Evolutionary conservation across 2,329 filamentous ascomycete genomes (phyloP).

Genomic region (Colletotrichum sp.): DNA sequence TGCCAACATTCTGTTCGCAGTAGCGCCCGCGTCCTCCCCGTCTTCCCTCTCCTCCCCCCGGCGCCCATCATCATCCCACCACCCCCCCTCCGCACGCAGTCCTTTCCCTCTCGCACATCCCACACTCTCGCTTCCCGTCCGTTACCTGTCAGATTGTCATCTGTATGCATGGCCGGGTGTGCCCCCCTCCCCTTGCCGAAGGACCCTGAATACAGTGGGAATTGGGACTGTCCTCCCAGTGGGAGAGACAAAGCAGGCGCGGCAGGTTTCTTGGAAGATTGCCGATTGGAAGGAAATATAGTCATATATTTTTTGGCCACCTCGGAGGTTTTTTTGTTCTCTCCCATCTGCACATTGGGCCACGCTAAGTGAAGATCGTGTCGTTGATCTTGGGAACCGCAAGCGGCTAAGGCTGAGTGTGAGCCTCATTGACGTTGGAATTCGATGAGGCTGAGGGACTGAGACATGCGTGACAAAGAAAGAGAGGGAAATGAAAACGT

Average conservation of each 20-base stretch:
- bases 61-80: not conserved
- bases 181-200: not conserved
- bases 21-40: not conserved
- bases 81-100: not conserved
- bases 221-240: not conserved
- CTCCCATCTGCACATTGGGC: not conserved
- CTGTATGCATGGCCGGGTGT: not conserved
- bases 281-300: conserved; percentile 10
- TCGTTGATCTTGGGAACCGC: not conserved
- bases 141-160: conserved; percentile 9
- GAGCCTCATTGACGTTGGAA: conserved; percentile 5
- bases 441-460: not conserved
- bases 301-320: not conserved
- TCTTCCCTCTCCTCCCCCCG: not conserved
- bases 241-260: not conserved
- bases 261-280: not conserved
- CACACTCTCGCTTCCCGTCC: not conserved
- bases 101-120: not conserved
- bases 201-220: not conserved
- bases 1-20: not conserved
- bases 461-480: not conserved
- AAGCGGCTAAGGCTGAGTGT: not conserved
- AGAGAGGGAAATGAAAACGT: not conserved
- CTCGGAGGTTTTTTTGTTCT: not conserved
- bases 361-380: not conserved